These are phyloP conservation scores for Macaranga tanarius DNA, from an alignment of 441 rosid species.

Conservation along the genomic window DNA sequence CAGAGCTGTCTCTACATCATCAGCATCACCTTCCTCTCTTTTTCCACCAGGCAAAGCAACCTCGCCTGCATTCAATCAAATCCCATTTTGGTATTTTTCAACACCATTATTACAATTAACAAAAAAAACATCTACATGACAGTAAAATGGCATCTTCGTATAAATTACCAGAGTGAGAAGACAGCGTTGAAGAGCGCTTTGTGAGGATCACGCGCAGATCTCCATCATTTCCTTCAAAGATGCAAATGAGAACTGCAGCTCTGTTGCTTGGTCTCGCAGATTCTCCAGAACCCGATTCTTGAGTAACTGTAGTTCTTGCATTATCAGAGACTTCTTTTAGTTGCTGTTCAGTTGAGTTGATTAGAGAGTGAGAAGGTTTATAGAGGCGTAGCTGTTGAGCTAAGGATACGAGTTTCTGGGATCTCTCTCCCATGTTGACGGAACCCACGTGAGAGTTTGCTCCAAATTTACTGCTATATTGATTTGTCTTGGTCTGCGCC, in stretches of 20 bases:
- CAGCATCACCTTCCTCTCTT: constrained; percentile 56
- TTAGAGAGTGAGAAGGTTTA: constrained; percentile 7
- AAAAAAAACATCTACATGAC: not conserved
- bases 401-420: constrained; percentile 26
- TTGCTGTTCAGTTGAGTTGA: not conserved
- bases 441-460: not conserved
- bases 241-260: constrained; percentile 67
- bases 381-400: constrained; percentile 37
- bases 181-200: constrained; percentile 54
- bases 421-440: constrained; percentile 4
- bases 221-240: constrained; percentile 51
- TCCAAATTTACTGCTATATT: not conserved
- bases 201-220: constrained; percentile 64
- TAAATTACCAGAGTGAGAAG: constrained; percentile 61
- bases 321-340: constrained; percentile 5
- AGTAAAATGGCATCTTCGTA: not conserved
- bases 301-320: not conserved
- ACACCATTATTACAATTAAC: not conserved
- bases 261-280: constrained; percentile 20
- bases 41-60: constrained; percentile 79
- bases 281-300: constrained; percentile 18
- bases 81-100: not conserved
- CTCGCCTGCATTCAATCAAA: constrained; percentile 44
- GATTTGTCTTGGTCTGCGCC: not conserved
- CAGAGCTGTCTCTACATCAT: constrained; percentile 57